Evolutionary conservation across 2,329 filamentous ascomycete species (phyloP).

Genomic region (Pseudogymnoascus sp.): DNA sequence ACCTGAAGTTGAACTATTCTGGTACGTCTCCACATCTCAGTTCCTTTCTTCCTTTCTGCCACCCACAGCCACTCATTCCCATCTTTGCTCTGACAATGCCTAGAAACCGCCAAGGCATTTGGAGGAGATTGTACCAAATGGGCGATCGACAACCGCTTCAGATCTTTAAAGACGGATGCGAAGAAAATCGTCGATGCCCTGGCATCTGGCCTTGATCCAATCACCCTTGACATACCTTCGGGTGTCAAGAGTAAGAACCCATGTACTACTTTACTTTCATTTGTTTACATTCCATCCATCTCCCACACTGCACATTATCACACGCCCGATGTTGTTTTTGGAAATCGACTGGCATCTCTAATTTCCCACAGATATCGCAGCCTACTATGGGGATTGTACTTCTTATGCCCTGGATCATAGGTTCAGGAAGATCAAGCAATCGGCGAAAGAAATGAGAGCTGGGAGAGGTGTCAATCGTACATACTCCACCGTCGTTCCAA

Average conservation of each 20-base stretch:
- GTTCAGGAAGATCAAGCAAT: constrained; percentile 24
- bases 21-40: constrained; percentile 37
- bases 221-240: constrained; percentile 21
- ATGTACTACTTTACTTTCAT: constrained; percentile 1
- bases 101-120: constrained; percentile 20
- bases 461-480: not conserved
- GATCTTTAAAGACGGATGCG: constrained; percentile 32
- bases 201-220: constrained; percentile 27
- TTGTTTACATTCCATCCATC: not conserved
- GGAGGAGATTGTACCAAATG: constrained; percentile 29
- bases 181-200: constrained; percentile 29
- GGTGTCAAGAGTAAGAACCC: constrained; percentile 6
- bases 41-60: not conserved
- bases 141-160: constrained; percentile 32
- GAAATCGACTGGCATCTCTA: constrained; percentile 12
- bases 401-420: constrained; percentile 21
- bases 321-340: not conserved
- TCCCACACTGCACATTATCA: constrained; percentile 9
- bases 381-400: constrained; percentile 18
- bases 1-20: constrained; percentile 50
- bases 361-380: constrained; percentile 18
- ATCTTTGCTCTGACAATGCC: not conserved
- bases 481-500: constrained; percentile 15
- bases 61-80: constrained; percentile 12
- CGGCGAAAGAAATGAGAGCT: constrained; percentile 18